Percentiles rank a stretch among this genome's conserved stretches.
phyloP scores from a whole-genome alignment of 1,139 yeast genomes.

The Protomyces macrosporus region DNA sequence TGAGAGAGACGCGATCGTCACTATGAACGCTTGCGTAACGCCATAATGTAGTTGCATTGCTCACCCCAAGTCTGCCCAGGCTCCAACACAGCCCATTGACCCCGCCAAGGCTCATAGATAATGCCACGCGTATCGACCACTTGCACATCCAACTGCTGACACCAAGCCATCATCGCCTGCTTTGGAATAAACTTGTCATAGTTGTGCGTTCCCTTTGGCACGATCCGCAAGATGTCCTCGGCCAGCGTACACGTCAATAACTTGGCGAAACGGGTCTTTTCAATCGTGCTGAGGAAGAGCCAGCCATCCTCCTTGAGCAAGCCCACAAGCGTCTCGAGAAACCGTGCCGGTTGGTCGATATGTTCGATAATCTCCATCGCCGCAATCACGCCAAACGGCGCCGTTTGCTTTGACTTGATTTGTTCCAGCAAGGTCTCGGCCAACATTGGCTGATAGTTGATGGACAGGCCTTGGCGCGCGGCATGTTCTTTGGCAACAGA shows the following conservation, averaged over 20 bases:
- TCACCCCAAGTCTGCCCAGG: slow-evolving; percentile 19
- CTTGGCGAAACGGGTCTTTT: slow-evolving; percentile 84
- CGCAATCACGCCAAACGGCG: slow-evolving; percentile 68
- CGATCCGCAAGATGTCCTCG: slow-evolving; percentile 70
- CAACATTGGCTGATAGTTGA: slow-evolving; percentile 56
- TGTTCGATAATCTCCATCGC: slow-evolving; percentile 95
- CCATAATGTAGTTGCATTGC: slow-evolving; percentile 25
- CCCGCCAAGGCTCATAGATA: slow-evolving; percentile 23
- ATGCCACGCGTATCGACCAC: slow-evolving; percentile 29
- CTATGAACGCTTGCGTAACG: background rate
- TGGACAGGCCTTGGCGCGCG: slow-evolving; percentile 42
- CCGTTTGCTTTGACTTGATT: slow-evolving; percentile 34
- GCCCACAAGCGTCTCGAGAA: slow-evolving; percentile 59
- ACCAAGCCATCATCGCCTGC: slow-evolving; percentile 64
- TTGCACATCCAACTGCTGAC: slow-evolving; percentile 40
- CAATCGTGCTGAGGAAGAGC: slow-evolving; percentile 83
- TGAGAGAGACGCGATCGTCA: background rate
- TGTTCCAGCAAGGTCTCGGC: slow-evolving; percentile 46
- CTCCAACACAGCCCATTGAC: slow-evolving; percentile 21
- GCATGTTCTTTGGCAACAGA: slow-evolving; percentile 72
- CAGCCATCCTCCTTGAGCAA: slow-evolving; percentile 76
- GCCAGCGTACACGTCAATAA: slow-evolving; percentile 90
- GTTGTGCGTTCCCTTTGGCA: slow-evolving; percentile 90
- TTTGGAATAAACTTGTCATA: slow-evolving; percentile 79
- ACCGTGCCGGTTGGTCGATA: slow-evolving; percentile 74